phyloP scores from a whole-genome alignment of 148 eudicot species.

The Chenopodium suecicum region DNA sequence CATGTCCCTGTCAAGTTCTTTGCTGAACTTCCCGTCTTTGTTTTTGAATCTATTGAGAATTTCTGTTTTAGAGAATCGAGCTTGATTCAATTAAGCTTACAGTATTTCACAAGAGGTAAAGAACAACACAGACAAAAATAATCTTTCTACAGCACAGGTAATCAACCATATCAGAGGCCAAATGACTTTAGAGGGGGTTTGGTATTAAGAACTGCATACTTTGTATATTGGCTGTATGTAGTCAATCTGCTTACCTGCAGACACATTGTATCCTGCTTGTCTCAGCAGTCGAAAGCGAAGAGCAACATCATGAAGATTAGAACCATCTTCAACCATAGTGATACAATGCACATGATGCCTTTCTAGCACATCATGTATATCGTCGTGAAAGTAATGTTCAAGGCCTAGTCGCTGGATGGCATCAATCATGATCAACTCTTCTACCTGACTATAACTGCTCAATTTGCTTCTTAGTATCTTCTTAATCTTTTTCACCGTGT shows the following conservation, averaged over 20 bases:
- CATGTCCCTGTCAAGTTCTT: conserved; percentile 29
- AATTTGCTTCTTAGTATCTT: not conserved
- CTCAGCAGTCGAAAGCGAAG: conserved; percentile 48
- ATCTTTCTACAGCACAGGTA: too few relatives aligned
- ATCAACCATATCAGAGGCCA: too few relatives aligned
- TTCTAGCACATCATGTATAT: conserved; percentile 31
- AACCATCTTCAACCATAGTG: not conserved
- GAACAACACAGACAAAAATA: too few relatives aligned
- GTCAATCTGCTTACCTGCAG: not conserved
- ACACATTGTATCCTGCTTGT: conserved; percentile 44
- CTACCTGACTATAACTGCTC: not conserved
- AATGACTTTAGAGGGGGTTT: too few relatives aligned
- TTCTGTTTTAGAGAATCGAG: conserved; percentile 23
- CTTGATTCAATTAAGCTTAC: too few relatives aligned
- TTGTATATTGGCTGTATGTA: not conserved
- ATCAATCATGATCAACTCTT: conserved; percentile 28
- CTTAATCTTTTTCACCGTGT: conserved; percentile 4
- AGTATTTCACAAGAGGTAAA: too few relatives aligned
- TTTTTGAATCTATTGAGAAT: conserved; percentile 39
- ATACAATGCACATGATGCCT: not conserved
- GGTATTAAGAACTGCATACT: too few relatives aligned
- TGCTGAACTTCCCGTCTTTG: conserved; percentile 32
- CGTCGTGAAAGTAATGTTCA: conserved; percentile 37
- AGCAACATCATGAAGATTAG: conserved; percentile 37
- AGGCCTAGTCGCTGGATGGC: conserved; percentile 33